These are phyloP conservation scores for Dittrichia graveolens DNA, from an alignment of 129 eudicot genomes.

Conservation along the genomic window DNA sequence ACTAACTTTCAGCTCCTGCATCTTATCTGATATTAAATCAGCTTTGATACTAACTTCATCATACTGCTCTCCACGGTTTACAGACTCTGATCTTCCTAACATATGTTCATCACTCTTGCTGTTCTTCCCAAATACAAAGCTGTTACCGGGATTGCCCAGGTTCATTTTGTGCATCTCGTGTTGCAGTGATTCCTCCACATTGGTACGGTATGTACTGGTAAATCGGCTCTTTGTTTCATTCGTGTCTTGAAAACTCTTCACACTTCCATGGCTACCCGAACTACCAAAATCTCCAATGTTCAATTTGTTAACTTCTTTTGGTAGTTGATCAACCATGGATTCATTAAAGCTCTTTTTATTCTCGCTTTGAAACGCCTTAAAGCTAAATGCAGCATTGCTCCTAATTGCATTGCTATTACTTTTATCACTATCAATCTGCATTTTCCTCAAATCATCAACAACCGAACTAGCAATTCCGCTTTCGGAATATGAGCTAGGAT, in stretches of 20 bases:
- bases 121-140: conserved; percentile 37
- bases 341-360: conserved; percentile 21
- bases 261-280: not conserved
- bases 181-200: conserved; percentile 41
- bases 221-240: conserved; percentile 9
- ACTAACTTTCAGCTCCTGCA: conserved; percentile 36
- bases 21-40: conserved; percentile 34
- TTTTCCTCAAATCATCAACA: conserved; percentile 48
- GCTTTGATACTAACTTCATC: conserved; percentile 7
- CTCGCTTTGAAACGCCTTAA: conserved; percentile 24
- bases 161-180: conserved; percentile 64
- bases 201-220: conserved; percentile 25
- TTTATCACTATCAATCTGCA: conserved; percentile 39
- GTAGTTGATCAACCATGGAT: conserved; percentile 38
- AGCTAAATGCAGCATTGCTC: conserved; percentile 27
- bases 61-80: not conserved
- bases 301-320: conserved; percentile 50
- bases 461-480: conserved; percentile 20
- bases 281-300: conserved; percentile 39
- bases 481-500: not conserved
- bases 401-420: not conserved
- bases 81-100: conserved; percentile 21
- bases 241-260: not conserved
- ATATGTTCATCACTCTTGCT: conserved; percentile 9
- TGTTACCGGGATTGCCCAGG: conserved; percentile 31